Base-by-base conservation (phyloP, 805 yeast species). In the Pichia californica region DNA sequence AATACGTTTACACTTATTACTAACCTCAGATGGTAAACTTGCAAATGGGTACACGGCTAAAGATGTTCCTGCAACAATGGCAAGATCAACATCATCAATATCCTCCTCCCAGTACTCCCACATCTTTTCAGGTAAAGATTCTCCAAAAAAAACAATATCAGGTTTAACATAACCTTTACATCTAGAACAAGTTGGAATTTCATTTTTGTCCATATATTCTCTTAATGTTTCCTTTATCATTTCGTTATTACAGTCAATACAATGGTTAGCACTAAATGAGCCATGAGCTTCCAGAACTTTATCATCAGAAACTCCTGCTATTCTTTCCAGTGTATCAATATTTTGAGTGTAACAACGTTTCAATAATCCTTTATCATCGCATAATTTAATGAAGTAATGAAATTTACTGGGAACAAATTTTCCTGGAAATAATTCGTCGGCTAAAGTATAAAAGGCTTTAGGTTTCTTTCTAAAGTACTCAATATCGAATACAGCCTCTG, bases 401-500 rank as follows among this genome's bases (percentile, higher is more conserved):
- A 87, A 88, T 51, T 72, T 71, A 8, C 96, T 84, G 0, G 98
- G 97, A 25, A 74, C 62, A 57, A 81, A 91, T 50, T 83, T 81
- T 0, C 96, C 95, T 0, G 99, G 99, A 54, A 81, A 87, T 40
- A 91, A 66, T 53, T 88, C 97, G 14, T 76, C 76, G 0, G 96
- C 94, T 41, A 91, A 68, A 0, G 84, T 77, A 56, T 85, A 88
- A 57, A 91, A 91, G 0, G 97, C 93, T 47, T 76, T 71, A 0
- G 98, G 98, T 41, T 76, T 74, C 44, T 83, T 69, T 36, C 72
- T 66, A 62, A 88, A 87, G 59, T 76, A 91, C 16, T 81, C 89
- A 33, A 91, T 81, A 57, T 89, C 97, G 59, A 91, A 91, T 1
- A 91, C 96, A 0, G 97, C 97, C 58, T 91, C 99, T 1, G 97